phyloP scores from a whole-genome alignment of 192 early-diverging fungal species.

The Nowakowskiella sp. region DNA sequence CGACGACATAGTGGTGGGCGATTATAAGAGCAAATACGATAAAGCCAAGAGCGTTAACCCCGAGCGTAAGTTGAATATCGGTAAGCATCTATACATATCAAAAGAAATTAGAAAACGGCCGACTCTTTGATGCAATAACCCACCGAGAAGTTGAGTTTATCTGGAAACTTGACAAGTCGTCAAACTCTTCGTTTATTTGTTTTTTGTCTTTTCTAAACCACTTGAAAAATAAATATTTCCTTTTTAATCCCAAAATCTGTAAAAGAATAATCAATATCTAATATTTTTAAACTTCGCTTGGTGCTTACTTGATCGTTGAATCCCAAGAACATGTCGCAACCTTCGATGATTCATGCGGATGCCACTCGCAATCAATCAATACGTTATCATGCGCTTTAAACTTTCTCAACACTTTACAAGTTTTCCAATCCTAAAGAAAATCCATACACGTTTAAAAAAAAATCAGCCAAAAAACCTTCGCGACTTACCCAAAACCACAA shows the following conservation, averaged over 20 bases:
- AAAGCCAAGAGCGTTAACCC: constrained; percentile 45
- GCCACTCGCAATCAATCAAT: constrained; percentile 87
- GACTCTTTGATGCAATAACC: too few species aligned
- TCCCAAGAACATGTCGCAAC: constrained; percentile 95
- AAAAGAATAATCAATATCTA: too few species aligned
- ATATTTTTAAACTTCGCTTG: too few species aligned
- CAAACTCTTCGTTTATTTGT: too few species aligned
- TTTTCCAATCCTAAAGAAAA: constrained; percentile 70
- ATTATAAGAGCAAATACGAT: constrained; percentile 45
- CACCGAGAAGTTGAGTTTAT: too few species aligned
- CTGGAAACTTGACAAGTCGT: too few species aligned
- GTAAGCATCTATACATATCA: constrained; percentile 48
- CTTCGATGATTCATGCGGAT: constrained; percentile 87
- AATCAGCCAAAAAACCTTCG: not conserved
- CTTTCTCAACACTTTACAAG: constrained; percentile 72
- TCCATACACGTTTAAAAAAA: not conserved
- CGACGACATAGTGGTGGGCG: constrained; percentile 42
- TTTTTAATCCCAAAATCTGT: too few species aligned
- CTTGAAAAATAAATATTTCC: too few species aligned
- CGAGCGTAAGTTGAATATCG: constrained; percentile 41
- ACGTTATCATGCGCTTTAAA: constrained; percentile 90
- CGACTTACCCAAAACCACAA: constrained; percentile 75
- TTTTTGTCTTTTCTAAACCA: too few species aligned
- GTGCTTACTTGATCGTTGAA: constrained; percentile 74
- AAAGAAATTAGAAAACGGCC: too few species aligned